phyloP scores from a whole-genome alignment of 2,329 filamentous ascomycete genomes.

The Intubia oerlemansii region DNA sequence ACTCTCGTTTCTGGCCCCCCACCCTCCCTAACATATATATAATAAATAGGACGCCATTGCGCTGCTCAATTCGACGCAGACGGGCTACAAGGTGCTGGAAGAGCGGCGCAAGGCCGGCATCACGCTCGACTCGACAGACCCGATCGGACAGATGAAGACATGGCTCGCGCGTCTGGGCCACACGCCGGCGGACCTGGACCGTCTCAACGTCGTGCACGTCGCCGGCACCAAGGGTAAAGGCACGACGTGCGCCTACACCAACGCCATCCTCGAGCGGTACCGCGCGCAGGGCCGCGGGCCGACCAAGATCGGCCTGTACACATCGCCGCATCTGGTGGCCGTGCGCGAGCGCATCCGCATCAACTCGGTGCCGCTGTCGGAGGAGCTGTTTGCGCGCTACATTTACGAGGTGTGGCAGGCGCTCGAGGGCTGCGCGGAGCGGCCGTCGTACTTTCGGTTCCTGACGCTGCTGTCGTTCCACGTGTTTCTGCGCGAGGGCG shows the following conservation, averaged over 20 bases:
- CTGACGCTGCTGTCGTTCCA: constrained; percentile 47
- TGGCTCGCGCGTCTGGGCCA: constrained; percentile 67
- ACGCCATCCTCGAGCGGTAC: constrained; percentile 37
- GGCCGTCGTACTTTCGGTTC: constrained; percentile 37
- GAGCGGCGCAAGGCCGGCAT: constrained; percentile 55
- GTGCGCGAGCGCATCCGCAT: constrained; percentile 47
- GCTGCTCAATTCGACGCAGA: constrained; percentile 76
- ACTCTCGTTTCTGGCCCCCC: too few relatives aligned
- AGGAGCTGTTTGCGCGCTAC: constrained; percentile 37
- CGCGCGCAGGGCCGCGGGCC: constrained; percentile 14
- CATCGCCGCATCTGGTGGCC: constrained; percentile 45
- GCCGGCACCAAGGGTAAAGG: constrained; percentile 64
- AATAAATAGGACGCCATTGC: constrained; percentile 53
- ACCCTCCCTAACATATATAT: background rate
- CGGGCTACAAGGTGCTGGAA: constrained; percentile 64
- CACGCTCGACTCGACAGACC: constrained; percentile 38
- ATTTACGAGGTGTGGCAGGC: constrained; percentile 48
- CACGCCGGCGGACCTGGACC: constrained; percentile 28
- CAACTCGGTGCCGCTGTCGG: constrained; percentile 33
- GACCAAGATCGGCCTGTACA: constrained; percentile 39
- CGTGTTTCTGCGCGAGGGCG: constrained; percentile 38
- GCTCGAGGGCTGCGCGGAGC: constrained; percentile 12
- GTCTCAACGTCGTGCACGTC: constrained; percentile 47
- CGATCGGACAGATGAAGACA: constrained; percentile 58
- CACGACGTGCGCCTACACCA: constrained; percentile 46